Evolutionary conservation across 2,329 filamentous ascomycete species (phyloP), one percentile per base, ranked within the genome.

Genomic region (Fusarium gaditjirri): DNA sequence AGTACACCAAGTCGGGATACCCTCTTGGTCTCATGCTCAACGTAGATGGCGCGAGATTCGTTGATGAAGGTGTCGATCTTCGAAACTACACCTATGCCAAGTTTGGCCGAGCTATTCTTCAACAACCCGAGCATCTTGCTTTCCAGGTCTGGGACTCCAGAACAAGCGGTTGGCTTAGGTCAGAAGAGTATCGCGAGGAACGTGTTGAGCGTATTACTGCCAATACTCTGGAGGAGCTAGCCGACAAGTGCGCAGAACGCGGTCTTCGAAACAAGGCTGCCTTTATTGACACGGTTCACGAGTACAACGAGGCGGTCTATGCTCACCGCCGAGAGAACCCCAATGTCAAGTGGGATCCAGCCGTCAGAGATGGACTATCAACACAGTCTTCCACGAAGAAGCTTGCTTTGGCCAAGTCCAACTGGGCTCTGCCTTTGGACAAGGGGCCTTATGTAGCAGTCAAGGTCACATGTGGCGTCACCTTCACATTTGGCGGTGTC

Each of bases 31-130:
- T 67, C 6, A 67, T 67, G 64, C 5, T 67, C 27, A 67, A 67
- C 6, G 21, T 61, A 2, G 62, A 67, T 12, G 64, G 64, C 4
- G 44, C 38, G 7, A 21, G 62, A 3, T 67, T 67, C 2, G 64
- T 67, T 2, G 64, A 67, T 11, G 64, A 67, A 12, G 64, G 64
- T 3, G n/a, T 67, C 1, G 64, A 67, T 14, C 10, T 67, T 23
- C 47, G 64, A 17, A 67, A 67, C 19, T 67, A 67, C 10, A 67
- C 64, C 13, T 67, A 67, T 21, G 64, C 64, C 19, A 67, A 61
- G 14, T 67, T 67, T 16, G 64, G 64, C 0, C 62, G 64, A 14
- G 64, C 64, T 14, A 67, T 67, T 12, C 62, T 67, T 1, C 62
- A 67, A 12, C 64, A 67, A 6, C 64, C 64, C 13, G 64, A 67